phyloP scores from a whole-genome alignment of 2,329 filamentous ascomycete genomes.

The Sclerotinia borealis region DNA sequence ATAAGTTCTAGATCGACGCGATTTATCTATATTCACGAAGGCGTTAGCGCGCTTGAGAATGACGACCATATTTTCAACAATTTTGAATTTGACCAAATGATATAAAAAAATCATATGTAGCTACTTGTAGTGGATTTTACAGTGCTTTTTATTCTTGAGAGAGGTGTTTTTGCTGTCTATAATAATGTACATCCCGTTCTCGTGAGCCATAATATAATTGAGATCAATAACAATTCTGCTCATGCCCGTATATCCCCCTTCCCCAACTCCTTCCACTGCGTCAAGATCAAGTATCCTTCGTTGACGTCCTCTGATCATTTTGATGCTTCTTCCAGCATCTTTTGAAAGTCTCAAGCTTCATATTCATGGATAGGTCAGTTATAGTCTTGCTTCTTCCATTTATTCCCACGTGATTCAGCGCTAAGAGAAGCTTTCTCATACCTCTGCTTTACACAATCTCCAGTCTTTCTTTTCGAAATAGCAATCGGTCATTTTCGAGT shows the following conservation, averaged over 20 bases:
- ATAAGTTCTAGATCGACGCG: slow-evolving; percentile 14
- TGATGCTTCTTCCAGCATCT: slow-evolving; percentile 87
- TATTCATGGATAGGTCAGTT: slow-evolving; percentile 15
- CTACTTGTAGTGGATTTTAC: neutral
- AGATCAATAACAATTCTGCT: neutral
- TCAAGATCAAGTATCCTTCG: slow-evolving; percentile 54
- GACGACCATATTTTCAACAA: neutral
- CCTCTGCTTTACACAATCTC: slow-evolving; percentile 82
- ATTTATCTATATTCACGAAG: neutral
- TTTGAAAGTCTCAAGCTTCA: slow-evolving; percentile 81
- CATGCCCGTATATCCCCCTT: neutral
- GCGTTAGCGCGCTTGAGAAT: neutral
- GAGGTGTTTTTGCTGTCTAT: neutral
- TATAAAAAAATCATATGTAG: neutral
- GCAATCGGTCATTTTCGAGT: slow-evolving; percentile 86
- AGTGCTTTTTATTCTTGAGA: neutral
- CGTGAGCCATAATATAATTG: neutral
- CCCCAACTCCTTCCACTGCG: neutral
- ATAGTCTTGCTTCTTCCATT: neutral
- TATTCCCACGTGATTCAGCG: slow-evolving; percentile 12
- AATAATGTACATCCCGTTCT: neutral
- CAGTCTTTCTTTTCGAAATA: slow-evolving; percentile 96
- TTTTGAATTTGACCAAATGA: neutral
- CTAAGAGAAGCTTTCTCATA: slow-evolving; percentile 36
- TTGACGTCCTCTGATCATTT: slow-evolving; percentile 76